phyloP scores from a whole-genome alignment of 2,329 filamentous ascomycete species.

The Coniella lustricola region DNA sequence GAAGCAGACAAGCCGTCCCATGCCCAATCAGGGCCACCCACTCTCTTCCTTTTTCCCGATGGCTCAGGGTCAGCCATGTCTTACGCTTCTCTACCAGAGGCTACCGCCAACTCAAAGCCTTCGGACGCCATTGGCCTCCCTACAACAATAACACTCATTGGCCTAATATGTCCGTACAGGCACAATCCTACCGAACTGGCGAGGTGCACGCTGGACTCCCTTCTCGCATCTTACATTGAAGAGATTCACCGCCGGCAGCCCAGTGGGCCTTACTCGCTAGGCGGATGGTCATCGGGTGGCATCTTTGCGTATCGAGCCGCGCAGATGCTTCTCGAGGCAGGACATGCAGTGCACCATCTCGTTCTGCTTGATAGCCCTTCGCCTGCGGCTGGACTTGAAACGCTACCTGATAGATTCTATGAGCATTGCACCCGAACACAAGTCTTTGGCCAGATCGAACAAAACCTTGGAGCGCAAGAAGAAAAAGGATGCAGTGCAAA shows the following conservation, averaged over 20 bases:
- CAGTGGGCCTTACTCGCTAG: neutral
- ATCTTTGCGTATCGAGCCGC: constrained; percentile 3
- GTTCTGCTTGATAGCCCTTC: neutral
- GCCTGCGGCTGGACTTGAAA: neutral
- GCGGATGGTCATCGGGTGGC: constrained; percentile 3
- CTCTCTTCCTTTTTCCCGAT: constrained; percentile 6
- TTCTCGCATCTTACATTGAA: neutral
- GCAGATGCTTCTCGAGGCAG: neutral
- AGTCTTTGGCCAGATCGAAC: too few relatives aligned
- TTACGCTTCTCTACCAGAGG: neutral
- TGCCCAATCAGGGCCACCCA: neutral
- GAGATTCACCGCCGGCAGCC: neutral
- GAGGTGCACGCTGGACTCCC: neutral
- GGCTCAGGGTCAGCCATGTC: constrained; percentile 8
- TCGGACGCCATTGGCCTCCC: too few relatives aligned
- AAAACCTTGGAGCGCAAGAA: too few relatives aligned
- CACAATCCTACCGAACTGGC: neutral
- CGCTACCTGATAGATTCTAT: too few relatives aligned
- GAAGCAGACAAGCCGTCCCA: too few relatives aligned
- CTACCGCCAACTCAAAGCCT: neutral
- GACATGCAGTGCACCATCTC: neutral
- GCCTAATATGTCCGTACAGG: constrained; percentile 4
- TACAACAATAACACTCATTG: neutral
- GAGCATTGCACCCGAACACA: too few relatives aligned
- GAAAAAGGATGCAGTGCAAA: too few relatives aligned